phyloP scores from a whole-genome alignment of 1,139 yeast species.

The Taiozyma sp. region DNA sequence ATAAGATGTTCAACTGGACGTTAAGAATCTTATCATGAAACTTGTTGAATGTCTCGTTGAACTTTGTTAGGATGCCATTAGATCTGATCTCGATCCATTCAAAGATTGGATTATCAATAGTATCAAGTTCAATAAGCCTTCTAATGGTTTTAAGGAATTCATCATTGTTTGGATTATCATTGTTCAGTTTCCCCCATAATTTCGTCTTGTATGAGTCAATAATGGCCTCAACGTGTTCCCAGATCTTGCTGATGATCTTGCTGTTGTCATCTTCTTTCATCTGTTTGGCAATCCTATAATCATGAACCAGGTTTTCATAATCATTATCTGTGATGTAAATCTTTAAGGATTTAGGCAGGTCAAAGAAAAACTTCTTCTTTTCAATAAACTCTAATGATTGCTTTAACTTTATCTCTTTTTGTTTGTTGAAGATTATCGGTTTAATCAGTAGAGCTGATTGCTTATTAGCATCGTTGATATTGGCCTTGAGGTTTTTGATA shows the following conservation, averaged over 20 bases:
- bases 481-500: slow-evolving; percentile 40
- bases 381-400: slow-evolving; percentile 60
- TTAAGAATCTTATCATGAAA: slow-evolving; percentile 31
- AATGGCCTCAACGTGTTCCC: slow-evolving; percentile 61
- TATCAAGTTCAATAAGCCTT: slow-evolving; percentile 54
- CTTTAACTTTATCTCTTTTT: slow-evolving; percentile 53
- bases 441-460: slow-evolving; percentile 66
- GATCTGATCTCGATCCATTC: slow-evolving; percentile 53
- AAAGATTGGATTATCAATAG: slow-evolving; percentile 56
- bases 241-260: slow-evolving; percentile 44
- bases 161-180: slow-evolving; percentile 32
- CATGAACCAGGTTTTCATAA: slow-evolving; percentile 65
- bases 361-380: slow-evolving; percentile 57
- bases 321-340: slow-evolving; percentile 52
- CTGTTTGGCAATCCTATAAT: slow-evolving; percentile 54
- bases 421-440: slow-evolving; percentile 65
- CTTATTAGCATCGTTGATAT: slow-evolving; percentile 41
- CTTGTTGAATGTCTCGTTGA: slow-evolving; percentile 30
- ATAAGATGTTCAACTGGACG: slow-evolving; percentile 27
- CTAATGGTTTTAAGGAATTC: slow-evolving; percentile 48
- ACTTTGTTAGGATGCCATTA: slow-evolving; percentile 31
- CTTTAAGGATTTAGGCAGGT: slow-evolving; percentile 59
- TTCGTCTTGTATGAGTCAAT: slow-evolving; percentile 59
- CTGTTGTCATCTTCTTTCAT: slow-evolving; percentile 16
- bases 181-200: slow-evolving; percentile 54